Percentiles rank a stretch among this genome's conserved stretches.
Evolutionary conservation across 2,329 filamentous ascomycete genomes (phyloP).

Genomic region (Xylariaceae sp.): DNA sequence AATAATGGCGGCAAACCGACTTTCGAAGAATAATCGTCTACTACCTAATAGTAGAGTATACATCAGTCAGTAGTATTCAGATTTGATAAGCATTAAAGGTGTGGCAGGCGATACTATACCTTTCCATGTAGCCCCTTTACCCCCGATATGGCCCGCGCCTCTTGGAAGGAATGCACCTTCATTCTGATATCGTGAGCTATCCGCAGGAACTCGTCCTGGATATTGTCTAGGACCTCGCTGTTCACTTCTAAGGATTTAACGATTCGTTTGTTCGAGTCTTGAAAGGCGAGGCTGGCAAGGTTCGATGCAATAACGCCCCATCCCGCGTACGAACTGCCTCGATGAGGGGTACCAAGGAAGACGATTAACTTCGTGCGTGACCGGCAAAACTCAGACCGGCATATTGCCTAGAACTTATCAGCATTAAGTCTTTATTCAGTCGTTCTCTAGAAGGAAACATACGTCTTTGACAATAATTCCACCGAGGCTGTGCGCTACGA

Average conservation of each 20-base stretch:
- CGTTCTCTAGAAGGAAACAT: too few relatives aligned
- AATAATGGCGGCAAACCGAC: slow-evolving; percentile 42
- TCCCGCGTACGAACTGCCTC: slow-evolving; percentile 41
- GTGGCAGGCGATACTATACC: too few relatives aligned
- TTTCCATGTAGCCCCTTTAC: slow-evolving; percentile 44
- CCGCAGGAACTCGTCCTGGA: slow-evolving; percentile 45
- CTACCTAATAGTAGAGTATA: slow-evolving; percentile 39
- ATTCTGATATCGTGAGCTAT: slow-evolving; percentile 37
- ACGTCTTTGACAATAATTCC: too few relatives aligned
- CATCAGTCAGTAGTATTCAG: not conserved
- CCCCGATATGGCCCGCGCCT: slow-evolving; percentile 43
- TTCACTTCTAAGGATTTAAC: slow-evolving; percentile 43
- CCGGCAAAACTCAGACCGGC: slow-evolving; percentile 37
- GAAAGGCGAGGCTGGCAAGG: slow-evolving; percentile 42
- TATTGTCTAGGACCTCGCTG: slow-evolving; percentile 47
- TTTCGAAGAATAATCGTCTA: slow-evolving; percentile 50
- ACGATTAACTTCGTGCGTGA: slow-evolving; percentile 44
- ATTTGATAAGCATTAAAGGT: not conserved
- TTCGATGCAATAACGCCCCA: slow-evolving; percentile 46
- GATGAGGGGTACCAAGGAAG: slow-evolving; percentile 51
- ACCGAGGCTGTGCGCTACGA: too few relatives aligned
- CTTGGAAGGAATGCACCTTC: slow-evolving; percentile 50
- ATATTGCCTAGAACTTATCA: slow-evolving; percentile 42
- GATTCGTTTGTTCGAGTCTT: slow-evolving; percentile 45
- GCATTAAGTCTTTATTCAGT: too few relatives aligned